Evolutionary conservation across 331 rosid genomes (phyloP).

Genomic region (Malus hybrid): DNA sequence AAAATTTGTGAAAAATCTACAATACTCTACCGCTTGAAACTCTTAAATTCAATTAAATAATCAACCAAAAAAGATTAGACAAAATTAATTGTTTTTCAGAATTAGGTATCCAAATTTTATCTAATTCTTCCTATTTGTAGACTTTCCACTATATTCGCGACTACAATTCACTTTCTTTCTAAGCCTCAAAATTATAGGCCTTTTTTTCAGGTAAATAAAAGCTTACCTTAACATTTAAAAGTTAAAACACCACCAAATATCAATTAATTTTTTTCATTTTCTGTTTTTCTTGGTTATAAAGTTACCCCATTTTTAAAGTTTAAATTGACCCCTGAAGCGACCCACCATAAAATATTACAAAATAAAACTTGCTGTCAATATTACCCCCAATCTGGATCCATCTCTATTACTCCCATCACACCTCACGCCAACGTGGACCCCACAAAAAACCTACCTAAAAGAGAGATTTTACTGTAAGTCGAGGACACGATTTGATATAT

Average conservation of each 20-base stretch:
- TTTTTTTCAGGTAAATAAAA: neutral
- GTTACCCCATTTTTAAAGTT: neutral
- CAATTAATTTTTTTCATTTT: neutral
- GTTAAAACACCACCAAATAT: neutral
- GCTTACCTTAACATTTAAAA: neutral
- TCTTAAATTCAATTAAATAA: neutral
- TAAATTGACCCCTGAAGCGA: neutral
- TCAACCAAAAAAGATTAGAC: too few relatives aligned
- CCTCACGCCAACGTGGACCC: constrained; percentile 2
- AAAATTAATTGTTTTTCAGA: too few relatives aligned
- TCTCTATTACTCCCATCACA: neutral
- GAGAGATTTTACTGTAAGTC: too few relatives aligned
- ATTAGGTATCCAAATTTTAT: too few relatives aligned
- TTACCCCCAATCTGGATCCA: neutral
- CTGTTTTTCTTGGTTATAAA: neutral
- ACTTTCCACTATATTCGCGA: neutral
- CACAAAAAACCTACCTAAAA: neutral
- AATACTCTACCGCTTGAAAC: neutral
- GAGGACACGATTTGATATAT: too few relatives aligned
- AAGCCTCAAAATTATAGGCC: neutral
- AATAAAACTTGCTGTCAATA: neutral
- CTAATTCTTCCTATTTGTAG: neutral
- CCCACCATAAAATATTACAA: neutral
- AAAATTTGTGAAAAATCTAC: neutral
- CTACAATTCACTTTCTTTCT: neutral